Evolutionary conservation across 495 filamentous ascomycete species (phyloP), one percentile per base, ranked within the genome.

Genomic region (Aspergillus wentii): DNA sequence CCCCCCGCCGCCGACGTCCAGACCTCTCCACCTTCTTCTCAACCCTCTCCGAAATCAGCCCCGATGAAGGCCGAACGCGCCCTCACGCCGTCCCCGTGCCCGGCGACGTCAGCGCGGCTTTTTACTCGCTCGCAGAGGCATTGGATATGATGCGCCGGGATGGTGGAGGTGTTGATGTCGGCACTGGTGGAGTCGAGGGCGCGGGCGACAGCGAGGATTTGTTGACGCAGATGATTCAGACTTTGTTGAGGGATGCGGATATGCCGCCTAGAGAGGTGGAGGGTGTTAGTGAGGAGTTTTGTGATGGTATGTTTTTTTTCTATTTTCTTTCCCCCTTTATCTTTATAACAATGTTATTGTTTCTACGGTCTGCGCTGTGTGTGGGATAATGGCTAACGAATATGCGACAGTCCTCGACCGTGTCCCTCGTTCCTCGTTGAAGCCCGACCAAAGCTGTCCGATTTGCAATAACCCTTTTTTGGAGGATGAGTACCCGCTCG

Each of bases 11-110:
- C 40, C 81, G 80, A 33, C 85, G 86, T 31, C 79, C 88, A 25
- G 87, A 94, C 66, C 83, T 95, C 63, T 82, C 83, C 31, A 86
- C 82, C 59, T 96, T 97, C 78, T 89, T 84, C 69, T 69, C 81
- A 29, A 80, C 83, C 33, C 80, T 94, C 34, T 67, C 72, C 50
- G 75, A 83, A 48, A 71, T 76, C 40, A 77, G 85, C 43, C 64
- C 71, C 10, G 60, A 65, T 43, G 51, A 57, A 35, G 50, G 60
- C 25, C 52, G 57, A 39, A 57, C 70, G 32, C 51, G 69, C 44
- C 70, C 69, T 7, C 78, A 84, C 64, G 76, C 83, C 2, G 66
- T 77, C 3, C 81, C 88, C 2, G 81, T 83, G 27, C 88, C 88
- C 3, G 71, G 76, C 29, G 83, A 94, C 61, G 59, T 86, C 21